These are phyloP conservation scores for Lignosus rhinocerotis DNA, from an alignment of 1,284 basidiomycete species.

Conservation along the genomic window DNA sequence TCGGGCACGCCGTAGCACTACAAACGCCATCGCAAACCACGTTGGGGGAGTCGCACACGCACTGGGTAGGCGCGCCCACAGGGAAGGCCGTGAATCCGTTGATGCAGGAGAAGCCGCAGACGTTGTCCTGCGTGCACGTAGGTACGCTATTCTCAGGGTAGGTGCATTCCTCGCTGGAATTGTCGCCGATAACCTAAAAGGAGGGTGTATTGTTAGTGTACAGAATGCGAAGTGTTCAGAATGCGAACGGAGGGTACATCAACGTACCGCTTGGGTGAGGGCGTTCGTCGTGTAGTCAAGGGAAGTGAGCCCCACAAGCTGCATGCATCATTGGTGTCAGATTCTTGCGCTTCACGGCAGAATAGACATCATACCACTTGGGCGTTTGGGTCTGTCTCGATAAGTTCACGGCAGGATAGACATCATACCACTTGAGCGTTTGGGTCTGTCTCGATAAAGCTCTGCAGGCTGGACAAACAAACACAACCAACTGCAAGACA, in stretches of 20 bases:
- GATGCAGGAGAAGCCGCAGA: conserved; percentile 47
- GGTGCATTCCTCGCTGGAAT: conserved; percentile 34
- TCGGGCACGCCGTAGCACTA: conserved; percentile 38
- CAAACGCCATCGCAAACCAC: conserved; percentile 51
- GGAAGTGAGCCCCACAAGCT: background rate
- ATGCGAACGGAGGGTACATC: no score
- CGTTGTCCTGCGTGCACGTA: conserved; percentile 34
- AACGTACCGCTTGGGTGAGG: background rate
- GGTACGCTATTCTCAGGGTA: conserved; percentile 43
- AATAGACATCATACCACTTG: background rate
- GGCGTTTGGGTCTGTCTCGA: background rate
- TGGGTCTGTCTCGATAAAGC: background rate
- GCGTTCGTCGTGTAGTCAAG: background rate
- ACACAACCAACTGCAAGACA: background rate
- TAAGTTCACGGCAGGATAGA: background rate
- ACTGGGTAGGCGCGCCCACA: conserved; percentile 32
- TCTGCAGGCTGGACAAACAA: background rate
- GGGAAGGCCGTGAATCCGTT: conserved; percentile 41
- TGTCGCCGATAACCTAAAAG: conserved; percentile 17
- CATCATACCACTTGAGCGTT: background rate
- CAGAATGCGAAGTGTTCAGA: no score
- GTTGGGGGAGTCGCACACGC: conserved; percentile 42
- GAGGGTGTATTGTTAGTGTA: no score
- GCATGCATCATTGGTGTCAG: no score
- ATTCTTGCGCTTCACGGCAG: no score